phyloP scores from a whole-genome alignment of 805 yeast species.

The Starmerella vaccinii region DNA sequence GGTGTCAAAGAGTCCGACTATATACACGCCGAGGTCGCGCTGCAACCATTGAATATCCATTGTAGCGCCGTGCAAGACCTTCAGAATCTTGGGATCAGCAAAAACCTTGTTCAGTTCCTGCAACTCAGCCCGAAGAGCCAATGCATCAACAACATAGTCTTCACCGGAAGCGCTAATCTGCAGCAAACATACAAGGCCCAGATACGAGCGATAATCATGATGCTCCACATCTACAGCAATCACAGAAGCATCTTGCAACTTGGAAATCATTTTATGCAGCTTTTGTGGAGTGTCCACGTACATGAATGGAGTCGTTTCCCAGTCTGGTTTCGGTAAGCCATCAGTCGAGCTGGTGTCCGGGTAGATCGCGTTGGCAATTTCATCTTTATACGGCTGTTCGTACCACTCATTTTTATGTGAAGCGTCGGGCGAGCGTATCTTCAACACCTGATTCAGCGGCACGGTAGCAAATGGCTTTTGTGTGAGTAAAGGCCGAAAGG shows the following conservation, averaged over 20 bases:
- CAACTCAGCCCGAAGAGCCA: slow-evolving; percentile 65
- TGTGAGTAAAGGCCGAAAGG: slow-evolving; percentile 66
- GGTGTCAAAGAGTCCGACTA: slow-evolving; percentile 86
- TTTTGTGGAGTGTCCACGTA: slow-evolving; percentile 60
- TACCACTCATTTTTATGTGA: slow-evolving; percentile 45
- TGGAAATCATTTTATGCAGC: slow-evolving; percentile 45
- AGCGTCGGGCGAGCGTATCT: slow-evolving; percentile 31
- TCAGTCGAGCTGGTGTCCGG: slow-evolving; percentile 41
- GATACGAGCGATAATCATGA: slow-evolving; percentile 82
- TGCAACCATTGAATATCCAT: slow-evolving; percentile 98
- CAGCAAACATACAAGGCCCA: slow-evolving; percentile 86
- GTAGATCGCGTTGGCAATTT: slow-evolving; percentile 60
- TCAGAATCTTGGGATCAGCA: slow-evolving; percentile 68
- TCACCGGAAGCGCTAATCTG: slow-evolving; percentile 74
- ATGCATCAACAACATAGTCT: slow-evolving; percentile 82
- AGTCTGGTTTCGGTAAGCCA: slow-evolving; percentile 27
- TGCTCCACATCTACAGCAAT: slow-evolving; percentile 94
- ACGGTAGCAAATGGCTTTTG: slow-evolving; percentile 59
- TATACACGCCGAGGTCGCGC: slow-evolving; percentile 82
- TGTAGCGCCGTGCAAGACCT: slow-evolving; percentile 91
- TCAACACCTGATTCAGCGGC: slow-evolving; percentile 42
- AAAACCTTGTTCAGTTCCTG: slow-evolving; percentile 59
- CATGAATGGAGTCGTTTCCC: slow-evolving; percentile 32
- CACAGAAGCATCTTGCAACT: slow-evolving; percentile 43
- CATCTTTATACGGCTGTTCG: slow-evolving; percentile 70